Evolutionary conservation across 2,329 filamentous ascomycete species (phyloP).

Genomic region (Fusarium oxysporum): DNA sequence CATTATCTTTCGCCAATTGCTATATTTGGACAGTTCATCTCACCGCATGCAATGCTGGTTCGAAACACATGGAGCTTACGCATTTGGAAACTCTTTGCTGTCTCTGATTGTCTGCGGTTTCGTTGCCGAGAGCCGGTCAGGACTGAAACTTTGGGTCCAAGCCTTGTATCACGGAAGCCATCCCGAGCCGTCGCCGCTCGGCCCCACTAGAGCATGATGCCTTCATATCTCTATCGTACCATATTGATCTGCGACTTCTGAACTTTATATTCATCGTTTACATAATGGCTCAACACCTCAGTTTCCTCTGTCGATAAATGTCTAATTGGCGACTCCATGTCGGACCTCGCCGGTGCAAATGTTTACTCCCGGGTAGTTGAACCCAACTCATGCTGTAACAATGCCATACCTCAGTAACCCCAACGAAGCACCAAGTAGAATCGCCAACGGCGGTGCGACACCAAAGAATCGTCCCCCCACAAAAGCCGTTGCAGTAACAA

Average conservation of each 20-base stretch:
- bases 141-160: accelerated
- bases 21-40: accelerated
- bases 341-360: not conserved
- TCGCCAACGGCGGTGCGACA: not conserved
- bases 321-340: accelerated
- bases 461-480: constrained; percentile 9
- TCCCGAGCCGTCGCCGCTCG: not conserved
- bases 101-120: not conserved
- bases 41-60: not conserved
- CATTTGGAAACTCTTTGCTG: not conserved
- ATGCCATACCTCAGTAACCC: constrained; percentile 11
- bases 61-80: not conserved
- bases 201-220: not conserved
- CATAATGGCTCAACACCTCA: not conserved
- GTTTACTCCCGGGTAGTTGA: accelerated
- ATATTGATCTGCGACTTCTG: accelerated
- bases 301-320: not conserved
- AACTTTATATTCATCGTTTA: not conserved
- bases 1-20: not conserved
- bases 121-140: not conserved
- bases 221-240: not conserved
- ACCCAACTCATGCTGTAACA: not conserved
- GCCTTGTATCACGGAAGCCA: not conserved
- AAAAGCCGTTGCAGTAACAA: constrained; percentile 60
- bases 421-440: constrained; percentile 12